Base-by-base conservation (phyloP, 305 asterid genomes). In the Vinca major region DNA sequence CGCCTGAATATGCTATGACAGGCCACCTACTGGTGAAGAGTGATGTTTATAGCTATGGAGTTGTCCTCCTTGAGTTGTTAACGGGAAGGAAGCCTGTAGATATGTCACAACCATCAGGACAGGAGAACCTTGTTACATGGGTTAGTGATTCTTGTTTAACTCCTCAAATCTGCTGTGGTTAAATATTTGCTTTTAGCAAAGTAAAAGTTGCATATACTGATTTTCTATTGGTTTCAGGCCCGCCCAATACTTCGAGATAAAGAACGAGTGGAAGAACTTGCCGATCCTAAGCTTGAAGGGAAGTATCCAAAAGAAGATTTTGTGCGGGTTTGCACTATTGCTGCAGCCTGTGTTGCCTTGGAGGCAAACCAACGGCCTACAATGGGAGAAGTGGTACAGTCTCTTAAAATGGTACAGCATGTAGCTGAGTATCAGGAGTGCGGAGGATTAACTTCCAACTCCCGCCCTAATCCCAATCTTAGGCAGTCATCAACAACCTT, bases 1-100 rank as follows among this genome's bases (percentile, higher is more conserved):
- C 99, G 69, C 99, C 97, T 1, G 97, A 93, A 76, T 91, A 93
- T 85, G 97, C 99, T 57, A 93, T 93, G 99, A 93, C 97, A 12
- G 97, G 99, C 66, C 99, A 93, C 81, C 88, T 93, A 37, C 78
- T 93, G 72, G 97, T 93, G 81, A 93, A 93, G 80, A 93, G 99
- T 77, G 99, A 93, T 77, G 99, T 93, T 54, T 93, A 93, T 81
- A 93, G 99, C 77, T 93, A 93, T 41, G 97, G 99, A 45, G 99
- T 93, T 73, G 97, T 93, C 69, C 97, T 93, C 68, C 92, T 93
- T 12, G 99, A 93, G 80, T 75, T 93, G 80, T 76, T 93, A 82
- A 85, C 99, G 0, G 99, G 99, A 74, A 87, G 89, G 80, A 93
- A 80, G 75, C 99, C 99, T 50, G 99, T 93, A 17, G 97, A 93